These are phyloP conservation scores for Chondrostereum purpureum DNA, from an alignment of 1,284 basidiomycete species.

Conservation along the genomic window DNA sequence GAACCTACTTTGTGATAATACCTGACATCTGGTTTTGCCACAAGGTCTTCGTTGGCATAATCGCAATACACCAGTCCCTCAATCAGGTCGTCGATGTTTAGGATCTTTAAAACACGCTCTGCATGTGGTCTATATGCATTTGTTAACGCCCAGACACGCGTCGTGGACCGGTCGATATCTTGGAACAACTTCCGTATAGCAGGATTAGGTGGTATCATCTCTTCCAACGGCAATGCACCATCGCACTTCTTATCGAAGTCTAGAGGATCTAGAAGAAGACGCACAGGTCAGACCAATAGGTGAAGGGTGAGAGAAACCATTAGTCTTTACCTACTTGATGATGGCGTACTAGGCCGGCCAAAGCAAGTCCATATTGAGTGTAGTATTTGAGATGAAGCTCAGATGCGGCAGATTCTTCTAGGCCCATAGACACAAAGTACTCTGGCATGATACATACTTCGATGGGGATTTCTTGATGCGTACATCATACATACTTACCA, in stretches of 20 bases:
- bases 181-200: conserved; percentile 60
- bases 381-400: conserved; percentile 74
- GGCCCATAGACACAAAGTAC: conserved; percentile 71
- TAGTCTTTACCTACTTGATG: conserved; percentile 71
- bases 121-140: conserved; percentile 82
- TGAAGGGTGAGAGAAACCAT: conserved; percentile 12
- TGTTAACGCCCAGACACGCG: conserved; percentile 76
- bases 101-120: conserved; percentile 68
- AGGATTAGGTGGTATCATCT: conserved; percentile 68
- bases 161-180: conserved; percentile 75
- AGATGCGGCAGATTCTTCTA: conserved; percentile 64
- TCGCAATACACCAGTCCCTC: conserved; percentile 82
- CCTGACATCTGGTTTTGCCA: conserved; percentile 77
- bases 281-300: background rate
- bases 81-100: conserved; percentile 68
- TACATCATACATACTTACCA: no score
- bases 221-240: conserved; percentile 75
- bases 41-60: conserved; percentile 64
- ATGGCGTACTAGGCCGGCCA: conserved; percentile 75
- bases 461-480: background rate
- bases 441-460: conserved; percentile 44
- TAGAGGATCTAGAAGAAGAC: conserved; percentile 55
- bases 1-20: conserved; percentile 55
- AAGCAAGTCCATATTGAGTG: conserved; percentile 76
- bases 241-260: conserved; percentile 87